A percentile compares a stretch with the other conserved stretches of the same genome.
Evolutionary conservation across 257 asterid genomes (phyloP).

Genomic region (Avicennia marina): DNA sequence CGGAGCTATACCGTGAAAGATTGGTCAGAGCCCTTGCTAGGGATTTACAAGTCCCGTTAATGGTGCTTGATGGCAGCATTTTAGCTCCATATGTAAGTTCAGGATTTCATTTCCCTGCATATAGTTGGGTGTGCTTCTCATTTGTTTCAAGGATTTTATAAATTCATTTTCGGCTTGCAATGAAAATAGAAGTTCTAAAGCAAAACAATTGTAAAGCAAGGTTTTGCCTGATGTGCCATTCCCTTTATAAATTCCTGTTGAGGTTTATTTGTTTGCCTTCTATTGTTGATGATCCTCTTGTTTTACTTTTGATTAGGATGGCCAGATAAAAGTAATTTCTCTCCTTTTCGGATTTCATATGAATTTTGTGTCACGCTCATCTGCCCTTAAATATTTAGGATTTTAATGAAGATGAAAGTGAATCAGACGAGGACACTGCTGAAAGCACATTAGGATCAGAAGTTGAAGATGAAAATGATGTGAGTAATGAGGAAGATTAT

Average conservation of each 20-base stretch:
- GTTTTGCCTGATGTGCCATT: background rate
- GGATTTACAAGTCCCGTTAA: conserved; percentile 75
- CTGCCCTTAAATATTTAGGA: conserved; percentile 42
- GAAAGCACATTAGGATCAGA: conserved; percentile 75
- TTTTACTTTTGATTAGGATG: background rate
- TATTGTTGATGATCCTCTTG: background rate
- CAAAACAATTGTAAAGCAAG: background rate
- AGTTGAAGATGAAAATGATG: conserved; percentile 69
- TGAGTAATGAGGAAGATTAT: conserved; percentile 74
- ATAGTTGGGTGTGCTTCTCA: background rate
- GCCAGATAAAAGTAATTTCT: too few species aligned
- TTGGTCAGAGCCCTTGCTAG: conserved; percentile 90
- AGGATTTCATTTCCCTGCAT: conserved; percentile 8
- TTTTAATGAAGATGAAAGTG: conserved; percentile 71
- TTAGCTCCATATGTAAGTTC: conserved; percentile 87
- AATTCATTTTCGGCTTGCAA: background rate
- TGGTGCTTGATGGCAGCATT: conserved; percentile 85
- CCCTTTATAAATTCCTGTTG: background rate
- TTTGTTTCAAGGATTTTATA: too few species aligned
- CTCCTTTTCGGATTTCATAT: background rate
- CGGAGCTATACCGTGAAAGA: conserved; percentile 95
- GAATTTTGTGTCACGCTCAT: background rate
- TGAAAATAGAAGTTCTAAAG: background rate
- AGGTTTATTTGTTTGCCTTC: background rate
- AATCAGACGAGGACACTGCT: conserved; percentile 64